Conservation (phyloP, 345 rosid genomes). For the Acer yangbiense region DNA sequence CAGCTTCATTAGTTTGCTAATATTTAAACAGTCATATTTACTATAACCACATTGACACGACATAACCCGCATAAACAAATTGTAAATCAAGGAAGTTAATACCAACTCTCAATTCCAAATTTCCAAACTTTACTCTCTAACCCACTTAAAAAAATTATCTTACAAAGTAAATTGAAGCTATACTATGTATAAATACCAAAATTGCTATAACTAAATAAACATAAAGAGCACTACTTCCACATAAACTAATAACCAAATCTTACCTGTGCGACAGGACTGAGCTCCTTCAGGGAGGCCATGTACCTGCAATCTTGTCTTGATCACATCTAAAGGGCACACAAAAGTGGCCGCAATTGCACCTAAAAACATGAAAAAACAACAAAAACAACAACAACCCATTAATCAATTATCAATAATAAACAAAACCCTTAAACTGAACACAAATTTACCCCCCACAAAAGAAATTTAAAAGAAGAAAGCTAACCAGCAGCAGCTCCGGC, state of each 20-base stretch:
- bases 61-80: background rate
- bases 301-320: conserved; percentile 93
- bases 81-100: background rate
- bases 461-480: conserved; percentile 17
- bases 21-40: background rate
- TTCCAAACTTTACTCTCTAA: background rate
- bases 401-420: background rate
- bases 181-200: background rate
- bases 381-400: background rate
- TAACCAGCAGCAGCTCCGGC: conserved; percentile 95
- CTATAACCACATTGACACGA: background rate
- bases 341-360: conserved; percentile 96
- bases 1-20: background rate
- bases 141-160: conserved; percentile 1
- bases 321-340: conserved; percentile 95
- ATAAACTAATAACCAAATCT: conserved; percentile 11
- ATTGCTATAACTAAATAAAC: background rate
- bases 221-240: too few relatives aligned
- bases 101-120: background rate
- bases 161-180: background rate
- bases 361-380: conserved; percentile 26
- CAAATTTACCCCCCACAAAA: conserved; percentile 3
- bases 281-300: conserved; percentile 72
- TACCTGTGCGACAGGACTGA: conserved; percentile 63
- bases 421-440: conserved; percentile 7